Conservation (phyloP, 2,329 filamentous ascomycete genomes). For the Epichloe sibirici region DNA sequence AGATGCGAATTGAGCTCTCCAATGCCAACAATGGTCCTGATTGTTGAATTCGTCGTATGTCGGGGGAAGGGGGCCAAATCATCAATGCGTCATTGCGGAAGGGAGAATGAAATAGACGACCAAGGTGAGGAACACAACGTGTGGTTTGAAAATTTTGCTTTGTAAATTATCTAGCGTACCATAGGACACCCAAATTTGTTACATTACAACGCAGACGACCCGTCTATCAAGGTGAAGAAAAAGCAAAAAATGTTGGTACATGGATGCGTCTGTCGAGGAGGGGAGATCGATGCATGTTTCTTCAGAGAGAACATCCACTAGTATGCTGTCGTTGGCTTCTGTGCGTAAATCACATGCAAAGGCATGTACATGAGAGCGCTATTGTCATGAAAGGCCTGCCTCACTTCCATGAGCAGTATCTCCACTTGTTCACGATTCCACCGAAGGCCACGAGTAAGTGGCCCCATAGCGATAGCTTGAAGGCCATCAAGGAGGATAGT, state of each 20-base stretch:
- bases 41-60: too few relatives aligned
- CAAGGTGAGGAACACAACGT: too few relatives aligned
- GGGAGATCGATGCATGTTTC: not conserved
- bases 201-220: not conserved
- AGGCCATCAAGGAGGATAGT: constrained; percentile 37
- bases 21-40: too few relatives aligned
- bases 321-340: constrained; percentile 27
- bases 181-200: too few relatives aligned
- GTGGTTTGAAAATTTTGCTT: too few relatives aligned
- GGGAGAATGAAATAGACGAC: too few relatives aligned
- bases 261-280: not conserved
- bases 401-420: constrained; percentile 33
- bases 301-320: not conserved
- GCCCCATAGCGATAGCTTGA: constrained; percentile 38
- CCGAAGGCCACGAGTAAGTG: constrained; percentile 35
- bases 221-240: not conserved
- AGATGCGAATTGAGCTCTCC: too few relatives aligned
- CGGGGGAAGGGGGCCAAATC: too few relatives aligned
- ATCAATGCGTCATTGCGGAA: too few relatives aligned
- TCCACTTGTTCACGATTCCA: constrained; percentile 38
- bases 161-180: too few relatives aligned
- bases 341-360: constrained; percentile 40
- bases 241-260: too few relatives aligned
- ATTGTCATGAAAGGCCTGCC: constrained; percentile 35
- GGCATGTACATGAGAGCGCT: constrained; percentile 40